Evolutionary conservation across 345 rosid species (phyloP), one percentile per base, ranked within the genome.

Genomic region (Acer campestre): DNA sequence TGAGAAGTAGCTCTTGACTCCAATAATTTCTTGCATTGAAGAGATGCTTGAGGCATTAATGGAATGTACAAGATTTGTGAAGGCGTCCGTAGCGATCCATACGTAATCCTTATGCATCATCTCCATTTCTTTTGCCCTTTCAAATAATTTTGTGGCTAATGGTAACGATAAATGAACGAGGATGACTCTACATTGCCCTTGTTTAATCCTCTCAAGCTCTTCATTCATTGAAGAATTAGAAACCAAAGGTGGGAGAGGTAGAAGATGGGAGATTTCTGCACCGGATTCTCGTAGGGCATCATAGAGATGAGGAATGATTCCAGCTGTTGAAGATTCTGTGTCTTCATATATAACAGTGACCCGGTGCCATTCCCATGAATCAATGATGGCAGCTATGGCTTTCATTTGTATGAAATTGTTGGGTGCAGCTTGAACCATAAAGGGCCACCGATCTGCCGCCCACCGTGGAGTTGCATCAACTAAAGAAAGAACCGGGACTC

Each of bases 51-150:
- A 77, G 9, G 71, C 55, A 23, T 75, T 38, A 16, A 80, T 2
- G 23, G 81, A 64, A 42, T 80, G 67, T 10, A 77, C 25, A 27
- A 70, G 75, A 17, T 67, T 71, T 44, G 86, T 75, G 49, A 83
- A 17, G 27, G 67, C 14, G 17, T 67, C 68, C 42, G 86, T 80
- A 42, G 83, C 46, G 74, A 83, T 83, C 86, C 86, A 83, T 4
- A 83, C 86, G 29, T 68, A 80, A 29, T 71, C 86, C 10, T 77
- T 61, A 20, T 77, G 71, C 83, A 83, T 74, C 81, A 83, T 80
- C 17, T 70, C 68, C 79, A 77, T 46, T 27, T 75, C 29, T 51
- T 66, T 80, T 6, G 86, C 86, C 16, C 1, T 58, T 75, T 70
- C 44, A 42, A 80, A 80, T 17, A 83, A 44, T 17, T 13, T 63